phyloP scores from a whole-genome alignment of 345 rosid genomes.

The Brassica nigra region DNA sequence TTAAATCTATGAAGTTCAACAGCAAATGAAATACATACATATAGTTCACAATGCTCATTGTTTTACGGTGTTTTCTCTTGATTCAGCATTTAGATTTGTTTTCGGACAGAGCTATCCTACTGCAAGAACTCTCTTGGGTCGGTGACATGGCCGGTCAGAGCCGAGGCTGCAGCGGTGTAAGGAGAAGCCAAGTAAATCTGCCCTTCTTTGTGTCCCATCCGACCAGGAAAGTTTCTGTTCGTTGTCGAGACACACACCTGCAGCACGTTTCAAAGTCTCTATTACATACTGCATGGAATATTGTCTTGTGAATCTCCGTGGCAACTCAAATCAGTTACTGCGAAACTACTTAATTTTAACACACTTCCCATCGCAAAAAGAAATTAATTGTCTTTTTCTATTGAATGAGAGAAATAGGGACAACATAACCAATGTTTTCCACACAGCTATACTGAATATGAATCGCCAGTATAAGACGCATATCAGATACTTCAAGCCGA shows the following conservation, averaged over 20 bases:
- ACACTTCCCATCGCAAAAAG: background rate
- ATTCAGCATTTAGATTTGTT: constrained; percentile 8
- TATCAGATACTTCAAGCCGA: background rate
- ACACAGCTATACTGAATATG: too few relatives aligned
- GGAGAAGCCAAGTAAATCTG: constrained; percentile 96
- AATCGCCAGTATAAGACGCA: too few relatives aligned
- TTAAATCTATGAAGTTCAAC: constrained; percentile 9
- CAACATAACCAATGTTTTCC: background rate
- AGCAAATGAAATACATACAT: constrained; percentile 28
- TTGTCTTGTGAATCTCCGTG: background rate
- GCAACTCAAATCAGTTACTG: background rate
- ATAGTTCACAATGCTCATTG: constrained; percentile 15
- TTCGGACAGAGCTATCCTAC: constrained; percentile 37
- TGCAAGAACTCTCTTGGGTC: constrained; percentile 97
- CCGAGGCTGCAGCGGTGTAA: constrained; percentile 95
- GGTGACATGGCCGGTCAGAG: constrained; percentile 88
- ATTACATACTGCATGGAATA: background rate
- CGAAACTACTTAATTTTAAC: background rate
- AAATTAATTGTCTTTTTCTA: background rate
- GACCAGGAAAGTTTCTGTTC: constrained; percentile 98
- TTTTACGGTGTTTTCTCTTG: background rate
- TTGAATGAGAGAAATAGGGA: background rate
- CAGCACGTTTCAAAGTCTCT: background rate
- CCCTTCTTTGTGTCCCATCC: constrained; percentile 99
- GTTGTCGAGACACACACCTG: constrained; percentile 49